These are phyloP conservation scores for Aegle marmelos DNA, from an alignment of 345 rosid genomes.

Conservation along the genomic window DNA sequence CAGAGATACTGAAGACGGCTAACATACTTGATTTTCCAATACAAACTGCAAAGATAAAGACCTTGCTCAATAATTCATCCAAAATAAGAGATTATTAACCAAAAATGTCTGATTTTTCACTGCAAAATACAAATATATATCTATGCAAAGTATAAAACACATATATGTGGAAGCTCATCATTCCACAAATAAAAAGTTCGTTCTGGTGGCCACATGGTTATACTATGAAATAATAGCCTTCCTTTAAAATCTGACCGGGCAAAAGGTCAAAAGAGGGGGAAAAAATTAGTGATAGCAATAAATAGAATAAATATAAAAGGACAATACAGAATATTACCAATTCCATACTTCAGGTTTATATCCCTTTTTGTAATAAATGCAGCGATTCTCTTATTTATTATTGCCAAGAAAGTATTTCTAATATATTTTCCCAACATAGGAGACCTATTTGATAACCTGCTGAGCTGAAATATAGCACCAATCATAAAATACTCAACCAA, in stretches of 20 bases:
- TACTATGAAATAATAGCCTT: background rate
- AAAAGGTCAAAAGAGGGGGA: background rate
- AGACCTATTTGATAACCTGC: background rate
- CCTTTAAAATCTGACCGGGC: background rate
- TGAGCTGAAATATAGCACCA: background rate
- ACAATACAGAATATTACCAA: background rate
- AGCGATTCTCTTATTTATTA: background rate
- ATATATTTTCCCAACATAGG: background rate
- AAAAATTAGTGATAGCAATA: no score
- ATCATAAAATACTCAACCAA: background rate
- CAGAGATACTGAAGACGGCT: slow-evolving; percentile 88
- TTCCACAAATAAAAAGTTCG: background rate
- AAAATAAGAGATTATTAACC: slow-evolving; percentile 1
- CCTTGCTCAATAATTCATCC: background rate
- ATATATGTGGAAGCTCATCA: background rate
- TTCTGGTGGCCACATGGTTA: background rate
- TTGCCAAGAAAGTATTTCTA: background rate
- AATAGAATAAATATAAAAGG: background rate
- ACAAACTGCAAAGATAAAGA: slow-evolving; percentile 43
- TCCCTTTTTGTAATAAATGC: background rate
- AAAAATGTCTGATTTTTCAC: background rate
- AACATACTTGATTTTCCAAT: slow-evolving; percentile 88
- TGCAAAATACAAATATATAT: background rate
- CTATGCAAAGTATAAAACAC: background rate
- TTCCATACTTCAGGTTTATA: background rate